phyloP scores from a whole-genome alignment of 345 rosid species.

The Theobroma cacao region DNA sequence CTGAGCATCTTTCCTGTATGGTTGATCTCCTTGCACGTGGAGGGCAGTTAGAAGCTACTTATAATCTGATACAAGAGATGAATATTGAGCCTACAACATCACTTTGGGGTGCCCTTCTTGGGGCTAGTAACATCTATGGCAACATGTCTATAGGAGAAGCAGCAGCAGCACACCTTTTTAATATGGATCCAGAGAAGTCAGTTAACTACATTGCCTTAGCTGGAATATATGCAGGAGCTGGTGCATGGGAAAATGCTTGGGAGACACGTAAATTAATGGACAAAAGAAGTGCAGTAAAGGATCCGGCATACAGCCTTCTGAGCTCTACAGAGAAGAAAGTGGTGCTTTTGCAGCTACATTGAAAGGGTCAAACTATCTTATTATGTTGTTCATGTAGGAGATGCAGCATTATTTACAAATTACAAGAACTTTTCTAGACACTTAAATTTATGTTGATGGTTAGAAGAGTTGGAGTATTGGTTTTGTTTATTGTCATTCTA shows the following conservation, averaged over 20 bases:
- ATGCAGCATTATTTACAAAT: not conserved
- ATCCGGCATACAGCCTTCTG: conserved; percentile 60
- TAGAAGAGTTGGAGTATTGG: not conserved
- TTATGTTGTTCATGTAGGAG: not conserved
- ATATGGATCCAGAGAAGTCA: conserved; percentile 47
- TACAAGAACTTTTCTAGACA: not conserved
- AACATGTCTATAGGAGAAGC: conserved; percentile 41
- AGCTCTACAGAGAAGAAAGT: conserved; percentile 26
- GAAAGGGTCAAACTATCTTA: conserved; percentile 1
- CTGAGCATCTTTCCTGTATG: conserved; percentile 68
- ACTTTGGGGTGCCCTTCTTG: conserved; percentile 64
- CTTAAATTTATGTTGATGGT: not conserved
- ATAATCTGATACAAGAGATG: conserved; percentile 38
- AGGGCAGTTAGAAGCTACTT: conserved; percentile 59
- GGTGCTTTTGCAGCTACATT: conserved; percentile 22
- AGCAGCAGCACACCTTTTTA: conserved; percentile 47
- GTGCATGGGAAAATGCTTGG: conserved; percentile 49
- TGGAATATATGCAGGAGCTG: conserved; percentile 53
- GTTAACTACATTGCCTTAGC: conserved; percentile 60
- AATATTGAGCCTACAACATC: conserved; percentile 47
- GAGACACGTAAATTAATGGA: conserved; percentile 45
- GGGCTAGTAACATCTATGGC: conserved; percentile 54
- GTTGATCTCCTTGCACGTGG: conserved; percentile 65
- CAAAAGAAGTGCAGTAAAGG: conserved; percentile 45
- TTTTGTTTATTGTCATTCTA: not conserved